Conservation (phyloP, 1,284 basidiomycete species). For the Ceratobasidium sp. region DNA sequence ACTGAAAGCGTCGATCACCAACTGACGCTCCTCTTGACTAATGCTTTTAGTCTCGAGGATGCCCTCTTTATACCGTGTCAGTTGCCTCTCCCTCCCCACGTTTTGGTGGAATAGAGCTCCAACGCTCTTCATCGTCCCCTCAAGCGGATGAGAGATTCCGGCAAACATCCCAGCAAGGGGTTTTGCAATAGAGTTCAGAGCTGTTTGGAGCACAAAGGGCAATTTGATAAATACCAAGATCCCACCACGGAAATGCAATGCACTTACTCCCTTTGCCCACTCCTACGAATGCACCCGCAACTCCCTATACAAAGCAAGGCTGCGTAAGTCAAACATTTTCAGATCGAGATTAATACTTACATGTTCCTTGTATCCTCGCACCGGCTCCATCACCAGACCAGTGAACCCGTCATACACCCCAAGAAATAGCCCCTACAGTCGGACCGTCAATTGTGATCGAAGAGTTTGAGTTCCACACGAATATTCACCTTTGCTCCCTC, state of each 20-base stretch:
- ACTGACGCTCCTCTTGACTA: slow-evolving; percentile 55
- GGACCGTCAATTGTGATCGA: neutral
- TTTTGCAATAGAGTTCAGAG: slow-evolving; percentile 23
- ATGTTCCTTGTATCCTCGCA: slow-evolving; percentile 55
- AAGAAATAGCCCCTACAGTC: slow-evolving; percentile 55
- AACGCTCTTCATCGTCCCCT: slow-evolving; percentile 61
- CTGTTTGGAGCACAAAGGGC: slow-evolving; percentile 1
- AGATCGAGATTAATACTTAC: neutral
- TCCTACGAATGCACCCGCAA: slow-evolving; percentile 15
- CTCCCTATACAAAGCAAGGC: slow-evolving; percentile 2
- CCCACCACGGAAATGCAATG: neutral
- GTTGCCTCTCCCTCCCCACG: slow-evolving; percentile 57
- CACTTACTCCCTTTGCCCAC: slow-evolving; percentile 30
- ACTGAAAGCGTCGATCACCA: slow-evolving; percentile 60
- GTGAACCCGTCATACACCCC: slow-evolving; percentile 67
- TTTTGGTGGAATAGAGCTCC: slow-evolving; percentile 54
- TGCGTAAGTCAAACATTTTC: neutral
- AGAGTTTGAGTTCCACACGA: slow-evolving; percentile 52
- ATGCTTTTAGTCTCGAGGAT: slow-evolving; percentile 57
- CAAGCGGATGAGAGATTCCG: slow-evolving; percentile 60
- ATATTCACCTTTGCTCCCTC: slow-evolving; percentile 62
- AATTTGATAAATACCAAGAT: slow-evolving; percentile 8
- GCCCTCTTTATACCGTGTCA: slow-evolving; percentile 60
- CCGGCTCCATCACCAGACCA: slow-evolving; percentile 65
- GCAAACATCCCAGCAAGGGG: slow-evolving; percentile 59